These are phyloP conservation scores for Russula vinacea DNA, from an alignment of 768 basidiomycete species.

Conservation along the genomic window DNA sequence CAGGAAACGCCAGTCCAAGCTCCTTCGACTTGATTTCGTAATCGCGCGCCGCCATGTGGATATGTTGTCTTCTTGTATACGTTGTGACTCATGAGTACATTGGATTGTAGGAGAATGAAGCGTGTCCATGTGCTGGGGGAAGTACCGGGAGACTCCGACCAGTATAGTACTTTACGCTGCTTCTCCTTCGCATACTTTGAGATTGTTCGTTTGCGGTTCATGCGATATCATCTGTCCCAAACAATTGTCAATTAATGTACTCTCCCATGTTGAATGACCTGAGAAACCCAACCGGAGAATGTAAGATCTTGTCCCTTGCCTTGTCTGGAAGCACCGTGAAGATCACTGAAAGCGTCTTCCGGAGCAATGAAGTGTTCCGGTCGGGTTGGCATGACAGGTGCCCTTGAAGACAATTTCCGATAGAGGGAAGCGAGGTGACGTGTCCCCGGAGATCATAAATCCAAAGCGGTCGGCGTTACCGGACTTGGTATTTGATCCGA, in stretches of 20 bases:
- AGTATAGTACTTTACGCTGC: not conserved
- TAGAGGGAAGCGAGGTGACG: no score
- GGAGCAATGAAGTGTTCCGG: not conserved
- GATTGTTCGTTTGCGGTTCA: not conserved
- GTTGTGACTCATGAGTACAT: not conserved
- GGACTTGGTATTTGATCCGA: no score
- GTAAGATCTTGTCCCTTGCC: no score
- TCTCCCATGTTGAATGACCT: no score
- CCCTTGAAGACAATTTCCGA: no score
- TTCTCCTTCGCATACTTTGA: not conserved
- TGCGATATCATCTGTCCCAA: not conserved
- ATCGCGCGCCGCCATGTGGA: not conserved
- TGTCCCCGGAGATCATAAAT: no score
- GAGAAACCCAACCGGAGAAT: no score
- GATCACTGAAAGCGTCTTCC: not conserved
- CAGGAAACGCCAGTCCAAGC: not conserved
- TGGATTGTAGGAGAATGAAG: not conserved
- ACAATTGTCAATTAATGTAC: not conserved
- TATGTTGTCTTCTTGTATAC: not conserved
- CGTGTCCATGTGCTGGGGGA: not conserved
- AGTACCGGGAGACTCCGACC: not conserved
- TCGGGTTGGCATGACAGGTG: no score
- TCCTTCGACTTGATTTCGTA: not conserved
- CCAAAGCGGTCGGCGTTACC: no score
- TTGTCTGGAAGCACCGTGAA: not conserved